Conservation (phyloP, 2,329 filamentous ascomycete genomes). For the Purpureocillium lavendulum region DNA sequence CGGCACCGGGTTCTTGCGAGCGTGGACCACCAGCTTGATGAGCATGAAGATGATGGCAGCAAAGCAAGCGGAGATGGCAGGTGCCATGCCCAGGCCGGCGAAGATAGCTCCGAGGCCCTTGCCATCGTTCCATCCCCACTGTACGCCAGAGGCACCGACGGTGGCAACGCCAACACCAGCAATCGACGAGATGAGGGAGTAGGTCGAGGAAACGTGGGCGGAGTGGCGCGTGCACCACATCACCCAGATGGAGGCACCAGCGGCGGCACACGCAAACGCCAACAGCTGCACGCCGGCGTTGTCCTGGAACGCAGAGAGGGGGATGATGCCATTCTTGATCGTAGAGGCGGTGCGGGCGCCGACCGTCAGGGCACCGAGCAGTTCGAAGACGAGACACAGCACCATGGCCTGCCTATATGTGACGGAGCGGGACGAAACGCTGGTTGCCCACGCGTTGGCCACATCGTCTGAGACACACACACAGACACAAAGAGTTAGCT, state of each 20-base stretch:
- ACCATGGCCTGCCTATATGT: conserved; percentile 61
- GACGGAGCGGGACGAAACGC: conserved; percentile 46
- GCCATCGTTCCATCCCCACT: conserved; percentile 60
- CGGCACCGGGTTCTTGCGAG: conserved; percentile 61
- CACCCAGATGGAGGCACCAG: conserved; percentile 62
- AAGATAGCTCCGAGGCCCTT: conserved; percentile 63
- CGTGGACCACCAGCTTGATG: conserved; percentile 55
- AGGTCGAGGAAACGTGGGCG: conserved; percentile 65
- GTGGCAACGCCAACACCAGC: conserved; percentile 63
- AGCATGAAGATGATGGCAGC: conserved; percentile 60
- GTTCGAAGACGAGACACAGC: conserved; percentile 58
- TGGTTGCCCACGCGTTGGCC: conserved; percentile 75
- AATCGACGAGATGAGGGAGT: conserved; percentile 61
- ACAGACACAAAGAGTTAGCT: neutral
- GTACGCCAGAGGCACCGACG: conserved; percentile 49
- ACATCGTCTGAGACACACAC: conserved; percentile 56
- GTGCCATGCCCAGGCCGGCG: conserved; percentile 60
- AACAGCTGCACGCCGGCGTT: conserved; percentile 61
- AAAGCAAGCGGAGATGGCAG: conserved; percentile 53
- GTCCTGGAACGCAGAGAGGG: conserved; percentile 44
- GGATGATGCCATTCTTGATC: conserved; percentile 73
- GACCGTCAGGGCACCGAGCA: conserved; percentile 58
- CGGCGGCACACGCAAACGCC: conserved; percentile 56
- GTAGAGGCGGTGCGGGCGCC: conserved; percentile 65
- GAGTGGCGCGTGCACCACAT: conserved; percentile 74